Conservation (phyloP, 306 rosid species). For the Vigna mungo region DNA sequence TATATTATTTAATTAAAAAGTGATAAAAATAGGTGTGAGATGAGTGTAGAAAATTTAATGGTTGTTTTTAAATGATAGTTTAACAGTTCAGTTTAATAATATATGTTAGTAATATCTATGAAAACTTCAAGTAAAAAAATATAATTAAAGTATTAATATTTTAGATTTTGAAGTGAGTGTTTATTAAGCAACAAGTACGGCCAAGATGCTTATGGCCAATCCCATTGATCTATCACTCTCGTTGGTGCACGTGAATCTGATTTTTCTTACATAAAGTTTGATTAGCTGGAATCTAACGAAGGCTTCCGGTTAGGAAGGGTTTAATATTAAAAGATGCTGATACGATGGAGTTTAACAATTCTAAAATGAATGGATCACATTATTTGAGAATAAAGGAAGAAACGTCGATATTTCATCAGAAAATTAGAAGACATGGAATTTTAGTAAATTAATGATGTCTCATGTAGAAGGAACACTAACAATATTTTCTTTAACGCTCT, state of each 20-base stretch:
- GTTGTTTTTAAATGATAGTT: no score
- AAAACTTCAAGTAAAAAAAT: no score
- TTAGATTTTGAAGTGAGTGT: no score
- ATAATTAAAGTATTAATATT: no score
- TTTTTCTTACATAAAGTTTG: not conserved
- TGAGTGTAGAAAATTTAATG: no score
- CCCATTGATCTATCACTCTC: not conserved
- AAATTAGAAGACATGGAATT: not conserved
- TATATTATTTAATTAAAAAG: no score
- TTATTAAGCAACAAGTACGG: not conserved
- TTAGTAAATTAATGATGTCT: no score
- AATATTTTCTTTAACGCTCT: not conserved
- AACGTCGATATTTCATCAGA: not conserved
- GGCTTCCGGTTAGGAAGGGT: not conserved
- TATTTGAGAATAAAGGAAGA: not conserved
- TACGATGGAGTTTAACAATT: not conserved
- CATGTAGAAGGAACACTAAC: no score
- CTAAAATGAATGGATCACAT: not conserved
- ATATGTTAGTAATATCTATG: no score
- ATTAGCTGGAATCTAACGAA: not conserved
- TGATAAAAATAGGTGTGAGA: no score
- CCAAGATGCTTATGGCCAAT: not conserved
- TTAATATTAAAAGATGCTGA: not conserved
- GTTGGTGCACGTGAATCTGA: not conserved
- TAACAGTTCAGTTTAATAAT: no score